Evolutionary conservation across 108 stramenopile species (phyloP).

Genomic region (Asterionellopsis glacialis): DNA sequence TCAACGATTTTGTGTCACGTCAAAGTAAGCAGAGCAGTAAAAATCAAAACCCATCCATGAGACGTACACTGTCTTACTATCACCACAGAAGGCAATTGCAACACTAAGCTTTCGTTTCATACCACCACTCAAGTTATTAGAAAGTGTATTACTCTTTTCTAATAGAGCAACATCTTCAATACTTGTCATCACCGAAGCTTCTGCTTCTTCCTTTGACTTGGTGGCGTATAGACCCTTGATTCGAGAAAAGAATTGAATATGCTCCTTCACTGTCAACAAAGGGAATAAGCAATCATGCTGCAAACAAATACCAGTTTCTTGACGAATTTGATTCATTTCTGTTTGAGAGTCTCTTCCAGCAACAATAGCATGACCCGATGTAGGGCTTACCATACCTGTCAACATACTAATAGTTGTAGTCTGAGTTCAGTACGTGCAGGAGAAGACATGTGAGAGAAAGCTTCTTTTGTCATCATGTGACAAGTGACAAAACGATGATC

Average conservation of each 20-base stretch:
- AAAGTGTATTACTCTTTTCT: constrained; percentile 68
- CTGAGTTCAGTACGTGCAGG: constrained; percentile 4
- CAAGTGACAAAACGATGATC: too few species aligned
- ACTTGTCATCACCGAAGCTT: constrained; percentile 41
- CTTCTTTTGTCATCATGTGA: background rate
- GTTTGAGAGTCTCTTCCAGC: constrained; percentile 73
- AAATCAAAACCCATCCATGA: background rate
- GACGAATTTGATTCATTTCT: constrained; percentile 55
- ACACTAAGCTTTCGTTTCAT: constrained; percentile 88
- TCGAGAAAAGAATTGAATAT: constrained; percentile 78
- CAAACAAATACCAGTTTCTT: constrained; percentile 87
- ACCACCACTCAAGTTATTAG: constrained; percentile 79
- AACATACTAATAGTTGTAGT: constrained; percentile 90
- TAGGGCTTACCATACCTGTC: constrained; percentile 87
- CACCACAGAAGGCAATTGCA: constrained; percentile 89
- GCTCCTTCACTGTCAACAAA: constrained; percentile 83
- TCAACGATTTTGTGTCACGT: background rate
- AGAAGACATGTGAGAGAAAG: background rate
- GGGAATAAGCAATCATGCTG: constrained; percentile 93
- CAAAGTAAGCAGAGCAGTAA: background rate
- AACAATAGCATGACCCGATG: constrained; percentile 78
- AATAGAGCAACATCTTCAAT: constrained; percentile 75
- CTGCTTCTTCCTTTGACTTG: constrained; percentile 47
- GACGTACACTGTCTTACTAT: constrained; percentile 37
- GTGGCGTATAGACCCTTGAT: constrained; percentile 69